These are phyloP conservation scores for Cairneyella variabilis DNA, from an alignment of 495 filamentous ascomycete genomes.

Conservation along the genomic window DNA sequence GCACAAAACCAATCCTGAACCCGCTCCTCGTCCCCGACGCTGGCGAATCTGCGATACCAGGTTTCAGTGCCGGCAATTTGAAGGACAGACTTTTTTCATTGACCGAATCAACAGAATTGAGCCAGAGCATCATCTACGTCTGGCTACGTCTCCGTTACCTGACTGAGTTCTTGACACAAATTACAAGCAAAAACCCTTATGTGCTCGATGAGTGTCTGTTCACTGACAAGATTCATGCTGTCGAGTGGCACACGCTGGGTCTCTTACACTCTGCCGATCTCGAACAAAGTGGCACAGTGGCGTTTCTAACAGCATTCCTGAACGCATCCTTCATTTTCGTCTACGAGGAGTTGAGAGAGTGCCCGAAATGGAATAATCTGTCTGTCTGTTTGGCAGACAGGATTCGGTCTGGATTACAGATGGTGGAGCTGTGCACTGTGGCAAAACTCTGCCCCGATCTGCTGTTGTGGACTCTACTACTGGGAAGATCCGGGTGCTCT, in stretches of 20 bases:
- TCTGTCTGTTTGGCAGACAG: conserved; percentile 4
- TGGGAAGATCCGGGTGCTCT: background rate
- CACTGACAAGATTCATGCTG: conserved; percentile 3
- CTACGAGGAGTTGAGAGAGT: conserved; percentile 5
- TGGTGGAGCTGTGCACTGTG: background rate
- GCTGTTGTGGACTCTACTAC: conserved; percentile 3
- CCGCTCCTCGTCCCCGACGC: conserved; percentile 1
- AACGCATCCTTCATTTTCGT: conserved; percentile 1
- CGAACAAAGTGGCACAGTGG: background rate
- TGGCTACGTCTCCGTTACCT: conserved; percentile 12
- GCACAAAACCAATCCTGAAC: background rate
- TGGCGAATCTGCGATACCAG: conserved; percentile 3
- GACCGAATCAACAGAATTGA: background rate
- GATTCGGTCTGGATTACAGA: conserved; percentile 5
- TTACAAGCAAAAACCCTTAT: background rate
- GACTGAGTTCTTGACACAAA: background rate
- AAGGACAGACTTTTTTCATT: background rate
- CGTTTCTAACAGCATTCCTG: conserved; percentile 6
- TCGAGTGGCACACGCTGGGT: background rate
- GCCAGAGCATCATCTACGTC: conserved; percentile 1
- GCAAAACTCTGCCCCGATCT: conserved; percentile 1
- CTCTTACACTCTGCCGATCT: background rate
- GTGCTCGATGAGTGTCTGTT: conserved; percentile 2
- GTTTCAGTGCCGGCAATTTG: background rate
- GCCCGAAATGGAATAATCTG: conserved; percentile 9